Base-by-base conservation (phyloP, 2,329 filamentous ascomycete genomes). In the Sporothrix variecibatus region DNA sequence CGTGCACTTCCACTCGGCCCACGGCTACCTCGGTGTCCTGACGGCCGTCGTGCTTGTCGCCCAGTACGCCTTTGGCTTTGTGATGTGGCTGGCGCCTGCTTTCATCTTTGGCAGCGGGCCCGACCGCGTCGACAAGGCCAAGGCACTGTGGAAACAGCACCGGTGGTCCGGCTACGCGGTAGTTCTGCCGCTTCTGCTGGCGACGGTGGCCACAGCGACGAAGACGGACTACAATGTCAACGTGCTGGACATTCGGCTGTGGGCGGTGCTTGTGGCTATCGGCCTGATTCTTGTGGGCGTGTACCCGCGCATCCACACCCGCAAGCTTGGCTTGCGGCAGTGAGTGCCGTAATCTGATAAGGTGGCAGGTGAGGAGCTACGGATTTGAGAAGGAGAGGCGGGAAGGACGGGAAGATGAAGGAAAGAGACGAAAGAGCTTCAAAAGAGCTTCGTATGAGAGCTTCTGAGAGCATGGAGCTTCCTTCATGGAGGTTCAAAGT, bases 131-230 rank as follows among this genome's bases (percentile, higher is more conserved):
- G 91, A 93, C 34, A 90, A 90, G 2, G 95, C 94, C 26, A 97
- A 95, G 87, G 86, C 86, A 31, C 82, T 97, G 58, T 98, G 95
- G 87, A 98, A 97, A 83, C 97, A 95, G 79, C 96, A 98, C 82
- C 90, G 95, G 40, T 83, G 88, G 72, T 87, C 86, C 28, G 96
- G 95, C 1, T 98, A 99, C 80, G 77, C 34, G 31, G 49, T 90
- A 8, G 83, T 95, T 72, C 79, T 91, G 70, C 76, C 76, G 43
- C 79, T 97, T 78, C 86, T 95, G 76, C 83, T 97, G 76, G 90
- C 89, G 11, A 96, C 95, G 0, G 87, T 97, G 53, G 85, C 88
- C 68, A 91, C 92, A 31, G 93, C 95, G 1, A 94, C 91, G 2
- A 87, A 91, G 83, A 98, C 95, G 1, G 86, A 87, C 46, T 98